These are phyloP conservation scores for Termitomyces sp. DNA, from an alignment of 768 basidiomycete genomes.

Conservation along the genomic window DNA sequence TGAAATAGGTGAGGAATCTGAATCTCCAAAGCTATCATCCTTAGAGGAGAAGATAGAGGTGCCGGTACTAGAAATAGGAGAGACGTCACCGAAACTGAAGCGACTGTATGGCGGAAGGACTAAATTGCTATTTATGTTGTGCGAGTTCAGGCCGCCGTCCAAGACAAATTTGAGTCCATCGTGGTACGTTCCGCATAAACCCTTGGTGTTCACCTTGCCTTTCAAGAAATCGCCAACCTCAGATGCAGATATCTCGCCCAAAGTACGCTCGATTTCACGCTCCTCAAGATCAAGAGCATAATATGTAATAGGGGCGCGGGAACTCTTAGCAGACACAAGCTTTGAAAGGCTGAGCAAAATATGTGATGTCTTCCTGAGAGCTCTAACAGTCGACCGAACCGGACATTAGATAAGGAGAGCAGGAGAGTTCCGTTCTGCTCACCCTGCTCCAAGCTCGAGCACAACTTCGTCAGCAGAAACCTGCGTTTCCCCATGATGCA, in stretches of 20 bases:
- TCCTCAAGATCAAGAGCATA: conserved; percentile 93
- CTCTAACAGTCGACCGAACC: conserved; percentile 33
- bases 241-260: conserved; percentile 59
- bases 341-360: conserved; percentile 68
- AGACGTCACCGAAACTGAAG: conserved; percentile 21
- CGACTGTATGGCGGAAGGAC: conserved; percentile 2
- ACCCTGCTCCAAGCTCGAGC: conserved; percentile 95
- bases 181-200: conserved; percentile 89
- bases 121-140: conserved; percentile 2
- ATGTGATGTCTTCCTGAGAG: conserved; percentile 85
- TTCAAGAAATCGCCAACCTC: conserved; percentile 53
- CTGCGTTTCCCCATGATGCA: conserved; percentile 45
- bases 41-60: conserved; percentile 18
- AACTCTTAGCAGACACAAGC: conserved; percentile 30
- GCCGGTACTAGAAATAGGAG: conserved; percentile 31
- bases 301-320: conserved; percentile 60
- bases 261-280: conserved; percentile 76
- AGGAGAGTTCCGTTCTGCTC: conserved; percentile 21
- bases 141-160: conserved; percentile 48
- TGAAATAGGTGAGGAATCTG: conserved; percentile 30
- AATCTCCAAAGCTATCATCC: conserved; percentile 18
- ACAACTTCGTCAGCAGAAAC: conserved; percentile 48
- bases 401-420: not conserved
- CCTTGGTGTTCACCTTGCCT: conserved; percentile 75
- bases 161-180: conserved; percentile 78